Evolutionary conservation across 176 grass and related monocot genomes (phyloP).

Genomic region (Triticum urartu): DNA sequence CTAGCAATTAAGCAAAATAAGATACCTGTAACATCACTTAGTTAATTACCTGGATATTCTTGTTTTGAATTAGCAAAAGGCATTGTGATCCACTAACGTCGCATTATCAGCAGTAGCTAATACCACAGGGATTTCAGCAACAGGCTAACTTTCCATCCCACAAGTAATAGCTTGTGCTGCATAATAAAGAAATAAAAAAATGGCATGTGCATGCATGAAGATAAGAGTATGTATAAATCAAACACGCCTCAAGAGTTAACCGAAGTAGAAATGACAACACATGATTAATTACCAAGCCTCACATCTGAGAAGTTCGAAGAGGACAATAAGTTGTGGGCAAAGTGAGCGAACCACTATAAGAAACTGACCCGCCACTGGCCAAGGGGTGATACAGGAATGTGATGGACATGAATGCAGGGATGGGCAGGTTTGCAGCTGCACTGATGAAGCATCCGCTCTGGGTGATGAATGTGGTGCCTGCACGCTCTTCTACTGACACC

Average conservation of each 20-base stretch:
- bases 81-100: no score
- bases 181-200: no score
- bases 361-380: slow-evolving; percentile 54
- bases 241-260: slow-evolving; percentile 45
- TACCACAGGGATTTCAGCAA: no score
- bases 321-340: slow-evolving; percentile 57
- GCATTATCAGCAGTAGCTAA: no score
- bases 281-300: slow-evolving; percentile 26
- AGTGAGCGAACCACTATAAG: slow-evolving; percentile 59
- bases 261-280: background rate
- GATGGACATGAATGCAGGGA: slow-evolving; percentile 72
- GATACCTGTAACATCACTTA: no score
- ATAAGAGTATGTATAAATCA: no score
- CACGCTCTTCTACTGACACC: slow-evolving; percentile 28
- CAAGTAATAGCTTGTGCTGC: no score
- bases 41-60: no score
- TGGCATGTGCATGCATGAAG: no score
- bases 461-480: slow-evolving; percentile 76
- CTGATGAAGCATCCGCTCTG: slow-evolving; percentile 61
- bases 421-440: slow-evolving; percentile 62
- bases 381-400: slow-evolving; percentile 71
- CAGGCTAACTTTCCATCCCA: no score
- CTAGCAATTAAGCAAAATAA: no score
- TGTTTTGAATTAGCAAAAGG: no score
- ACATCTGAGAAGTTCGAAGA: slow-evolving; percentile 51